Base-by-base conservation (phyloP, 495 filamentous ascomycete species). In the Sabuloglossum arenarium region DNA sequence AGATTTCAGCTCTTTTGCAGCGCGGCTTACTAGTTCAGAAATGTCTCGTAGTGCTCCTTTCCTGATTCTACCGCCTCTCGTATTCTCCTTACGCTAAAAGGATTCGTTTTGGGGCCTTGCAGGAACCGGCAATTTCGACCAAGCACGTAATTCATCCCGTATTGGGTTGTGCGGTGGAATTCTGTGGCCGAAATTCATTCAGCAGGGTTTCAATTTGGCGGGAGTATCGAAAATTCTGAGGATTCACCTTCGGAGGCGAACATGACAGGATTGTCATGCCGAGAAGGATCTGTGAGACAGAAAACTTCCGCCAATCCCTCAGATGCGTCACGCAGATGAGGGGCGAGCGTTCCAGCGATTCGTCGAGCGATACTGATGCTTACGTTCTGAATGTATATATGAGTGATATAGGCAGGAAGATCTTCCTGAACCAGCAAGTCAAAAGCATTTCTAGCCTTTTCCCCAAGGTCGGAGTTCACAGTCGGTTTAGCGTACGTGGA, bases 301-400 rank as follows among this genome's bases (percentile, higher is more conserved):
- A 87, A 88, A 0, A 83, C 81, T 61, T 88, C 83, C 0, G 80
- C 82, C 49, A 88, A 60, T 3, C 84, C 83, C 62, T 87, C 82
- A 2, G 80, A 80, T 11, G 81, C 70, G 60, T 71, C 76, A 55
- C 66, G 70, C 34, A 76, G 71, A 69, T 75, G 63, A 3, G 68
- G 61, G 24, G 77, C 70, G 28, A 79, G 63, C 1, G 73, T 78
- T 29, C 76, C 76, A 1, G 74, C 75, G 51, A 84, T 77, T 42
- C 76, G 65, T 34, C 69, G 71, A 50, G 73, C 73, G 25, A 84
- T 76, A 28, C 75, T 78, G 10, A 72, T 51, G 59, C 70, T 76
- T 29, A 81, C 78, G 11, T 71, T 73, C 56, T 77, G 72, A 46
- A 75, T 72, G 65, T 77, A 83, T 2, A 68, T 69, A 55, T 80